A percentile compares a stretch with the other conserved stretches of the same genome.
phyloP scores from a whole-genome alignment of 257 asterid species.

The Mitragyna speciosa region DNA sequence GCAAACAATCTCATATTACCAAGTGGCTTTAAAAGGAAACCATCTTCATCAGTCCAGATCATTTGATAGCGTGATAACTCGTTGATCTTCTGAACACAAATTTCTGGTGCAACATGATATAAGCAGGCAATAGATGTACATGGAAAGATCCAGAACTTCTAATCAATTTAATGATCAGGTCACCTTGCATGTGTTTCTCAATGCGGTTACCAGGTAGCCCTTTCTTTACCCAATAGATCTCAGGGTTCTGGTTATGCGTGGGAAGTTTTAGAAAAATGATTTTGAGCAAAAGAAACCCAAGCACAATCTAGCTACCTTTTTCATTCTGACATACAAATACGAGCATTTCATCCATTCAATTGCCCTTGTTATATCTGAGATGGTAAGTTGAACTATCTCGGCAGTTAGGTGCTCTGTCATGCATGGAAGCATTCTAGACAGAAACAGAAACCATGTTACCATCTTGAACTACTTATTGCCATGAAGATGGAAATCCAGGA shows the following conservation, averaged over 20 bases:
- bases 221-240: constrained; percentile 61
- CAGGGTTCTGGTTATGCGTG: constrained; percentile 71
- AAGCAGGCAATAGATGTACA: constrained; percentile 17
- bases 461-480: constrained; percentile 13
- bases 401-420: constrained; percentile 94
- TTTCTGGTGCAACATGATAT: constrained; percentile 47
- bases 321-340: constrained; percentile 86
- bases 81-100: constrained; percentile 83
- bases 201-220: constrained; percentile 51
- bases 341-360: constrained; percentile 98
- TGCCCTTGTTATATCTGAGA: constrained; percentile 82
- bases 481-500: constrained; percentile 3
- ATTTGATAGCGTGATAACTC: constrained; percentile 76
- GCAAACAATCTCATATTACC: constrained; percentile 44
- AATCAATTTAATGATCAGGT: constrained; percentile 21
- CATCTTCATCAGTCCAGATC: constrained; percentile 98
- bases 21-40: constrained; percentile 83
- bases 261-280: constrained; percentile 35
- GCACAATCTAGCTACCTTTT: constrained; percentile 66
- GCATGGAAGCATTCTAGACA: constrained; percentile 82
- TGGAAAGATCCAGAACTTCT: constrained; percentile 10
- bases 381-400: constrained; percentile 91
- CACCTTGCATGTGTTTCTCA: constrained; percentile 91
- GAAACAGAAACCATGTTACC: constrained; percentile 30
- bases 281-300: constrained; percentile 18